Percentiles rank a stretch among this genome's conserved stretches.
phyloP scores from a whole-genome alignment of 192 early-diverging fungal genomes.

The Dimargaris xerosporica region DNA sequence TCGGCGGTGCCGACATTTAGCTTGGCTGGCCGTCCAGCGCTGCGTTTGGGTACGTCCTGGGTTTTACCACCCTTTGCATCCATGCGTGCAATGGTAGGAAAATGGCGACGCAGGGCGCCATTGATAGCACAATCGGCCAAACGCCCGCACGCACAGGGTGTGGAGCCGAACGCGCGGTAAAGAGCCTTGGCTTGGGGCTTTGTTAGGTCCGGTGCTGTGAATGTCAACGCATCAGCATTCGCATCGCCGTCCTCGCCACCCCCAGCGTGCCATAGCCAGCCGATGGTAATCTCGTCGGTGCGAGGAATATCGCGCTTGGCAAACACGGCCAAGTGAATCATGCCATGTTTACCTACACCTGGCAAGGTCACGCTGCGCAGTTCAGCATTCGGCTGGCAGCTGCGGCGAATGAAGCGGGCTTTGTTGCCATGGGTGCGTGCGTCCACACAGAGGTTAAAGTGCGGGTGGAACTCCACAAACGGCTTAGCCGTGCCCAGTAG shows the following conservation, averaged over 20 bases:
- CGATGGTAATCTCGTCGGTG: constrained; percentile 52
- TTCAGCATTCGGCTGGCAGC: constrained; percentile 49
- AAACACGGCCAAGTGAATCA: constrained; percentile 53
- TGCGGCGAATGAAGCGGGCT: constrained; percentile 45
- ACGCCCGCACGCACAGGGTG: constrained; percentile 1
- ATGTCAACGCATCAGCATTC: not conserved
- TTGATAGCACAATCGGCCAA: not conserved
- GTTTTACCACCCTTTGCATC: not conserved
- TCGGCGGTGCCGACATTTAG: not conserved
- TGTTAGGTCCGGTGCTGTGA: not conserved
- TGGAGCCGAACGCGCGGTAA: not conserved
- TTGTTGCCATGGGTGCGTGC: constrained; percentile 52
- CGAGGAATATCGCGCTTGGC: constrained; percentile 33
- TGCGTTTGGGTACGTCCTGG: not conserved
- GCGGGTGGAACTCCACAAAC: constrained; percentile 47
- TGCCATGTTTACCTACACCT: constrained; percentile 25
- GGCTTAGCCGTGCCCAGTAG: constrained; percentile 44
- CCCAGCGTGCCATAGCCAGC: constrained; percentile 50
- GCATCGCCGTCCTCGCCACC: not conserved
- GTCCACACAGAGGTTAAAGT: constrained; percentile 50
- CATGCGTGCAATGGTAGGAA: not conserved
- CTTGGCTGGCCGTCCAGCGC: constrained; percentile 5
- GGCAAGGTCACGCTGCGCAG: constrained; percentile 41
- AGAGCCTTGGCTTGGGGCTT: not conserved
- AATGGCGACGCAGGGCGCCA: not conserved